Base-by-base conservation (phyloP, 257 asterid species). In the Schizonepeta tenuifolia region DNA sequence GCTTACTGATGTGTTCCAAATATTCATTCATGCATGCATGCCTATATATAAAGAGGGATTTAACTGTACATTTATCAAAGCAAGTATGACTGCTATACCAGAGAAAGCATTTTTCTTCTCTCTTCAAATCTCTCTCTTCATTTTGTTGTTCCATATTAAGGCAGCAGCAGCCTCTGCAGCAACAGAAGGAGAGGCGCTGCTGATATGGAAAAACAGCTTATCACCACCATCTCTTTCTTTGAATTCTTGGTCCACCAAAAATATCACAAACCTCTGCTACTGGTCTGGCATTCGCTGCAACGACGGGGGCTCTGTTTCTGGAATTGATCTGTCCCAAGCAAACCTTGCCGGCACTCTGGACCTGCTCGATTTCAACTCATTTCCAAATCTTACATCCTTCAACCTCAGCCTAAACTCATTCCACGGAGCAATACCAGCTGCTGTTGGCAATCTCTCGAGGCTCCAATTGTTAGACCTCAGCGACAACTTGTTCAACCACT, bases 241-340 rank as follows among this genome's bases (percentile, higher is more conserved):
- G 43, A 5, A 46, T 61, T 84, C 90, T 20, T 88, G 97, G 97
- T 87, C 96, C 24, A 77, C 66, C 64, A 36, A 50, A 70, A 85
- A 79, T 75, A 13, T 71, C 54, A 56, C 66, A 35, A 85, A 73
- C 82, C 87, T 81, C 9, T 92, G 98, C 83, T 66, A 28, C 20
- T 92, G 98, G 98, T 71, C 72, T 14, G 91, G 85, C 58, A 72
- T 90, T 51, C 59, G 18, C 17, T 93, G 98, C 87, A 80, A 82
- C 57, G 4, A 5, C n/a, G n/a, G n/a, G n/a, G n/a, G n/a, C n/a
- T n/a, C n/a, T n/a, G n/a, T n/a, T n/a, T n/a, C n/a, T n/a, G n/a
- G n/a, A n/a, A n/a, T n/a, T n/a, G n/a, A n/a, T n/a, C n/a, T n/a
- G n/a, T n/a, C n/a, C n/a, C n/a, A n/a, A n/a, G n/a, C n/a, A n/a